Conservation (phyloP, 306 rosid species). For the Hylodesmum podocarpum region DNA sequence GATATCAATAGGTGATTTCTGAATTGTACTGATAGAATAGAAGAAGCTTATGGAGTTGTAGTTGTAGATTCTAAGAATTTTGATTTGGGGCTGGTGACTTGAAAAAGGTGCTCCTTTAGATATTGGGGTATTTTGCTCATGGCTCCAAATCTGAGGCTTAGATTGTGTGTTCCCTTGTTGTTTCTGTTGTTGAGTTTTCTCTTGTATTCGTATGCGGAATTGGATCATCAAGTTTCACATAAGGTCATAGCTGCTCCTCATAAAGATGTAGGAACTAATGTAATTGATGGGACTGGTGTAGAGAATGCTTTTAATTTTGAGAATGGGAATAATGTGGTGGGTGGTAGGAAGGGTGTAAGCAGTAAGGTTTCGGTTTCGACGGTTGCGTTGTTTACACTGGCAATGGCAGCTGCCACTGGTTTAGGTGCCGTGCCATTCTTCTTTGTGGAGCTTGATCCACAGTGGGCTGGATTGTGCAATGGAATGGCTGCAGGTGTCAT, state of each 20-base stretch:
- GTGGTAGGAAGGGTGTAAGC: constrained; percentile 59
- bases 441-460: constrained; percentile 97
- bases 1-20: background rate
- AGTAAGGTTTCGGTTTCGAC: constrained; percentile 88
- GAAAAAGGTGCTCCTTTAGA: constrained; percentile 15
- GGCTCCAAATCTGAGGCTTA: constrained; percentile 47
- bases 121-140: constrained; percentile 31
- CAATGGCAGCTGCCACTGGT: constrained; percentile 99
- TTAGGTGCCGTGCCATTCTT: constrained; percentile 98
- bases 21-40: constrained; percentile 16
- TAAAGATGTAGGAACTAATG: constrained; percentile 63
- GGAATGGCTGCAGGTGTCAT: constrained; percentile 99
- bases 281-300: constrained; percentile 82
- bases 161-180: constrained; percentile 32
- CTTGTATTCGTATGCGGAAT: constrained; percentile 49
- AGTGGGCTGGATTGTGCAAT: constrained; percentile 97
- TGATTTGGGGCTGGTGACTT: constrained; percentile 45
- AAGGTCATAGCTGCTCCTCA: constrained; percentile 69
- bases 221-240: constrained; percentile 46
- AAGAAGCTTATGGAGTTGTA: constrained; percentile 32
- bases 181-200: constrained; percentile 42
- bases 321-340: constrained; percentile 38
- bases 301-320: constrained; percentile 55
- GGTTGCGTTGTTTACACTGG: constrained; percentile 86
- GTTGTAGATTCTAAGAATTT: constrained; percentile 40